Evolutionary conservation across 345 rosid species (phyloP).

Genomic region (Cochlearia excelsa): DNA sequence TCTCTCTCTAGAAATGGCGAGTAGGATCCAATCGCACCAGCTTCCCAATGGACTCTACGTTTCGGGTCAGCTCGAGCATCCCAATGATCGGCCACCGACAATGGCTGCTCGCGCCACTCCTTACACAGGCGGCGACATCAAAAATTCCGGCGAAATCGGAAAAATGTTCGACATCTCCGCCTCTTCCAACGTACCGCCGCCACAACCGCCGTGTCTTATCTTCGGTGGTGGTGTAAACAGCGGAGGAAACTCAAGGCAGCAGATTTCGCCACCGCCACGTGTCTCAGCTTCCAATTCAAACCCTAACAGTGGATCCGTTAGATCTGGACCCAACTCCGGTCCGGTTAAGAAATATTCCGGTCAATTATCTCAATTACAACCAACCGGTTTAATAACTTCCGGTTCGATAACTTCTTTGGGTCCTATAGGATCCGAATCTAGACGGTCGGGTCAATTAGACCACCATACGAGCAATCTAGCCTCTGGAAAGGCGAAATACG

Average conservation of each 20-base stretch:
- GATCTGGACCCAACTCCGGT: slow-evolving; percentile 84
- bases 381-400: slow-evolving; percentile 93
- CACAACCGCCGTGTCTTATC: slow-evolving; percentile 73
- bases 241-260: slow-evolving; percentile 40
- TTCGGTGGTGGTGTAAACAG: slow-evolving; percentile 58
- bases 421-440: slow-evolving; percentile 34
- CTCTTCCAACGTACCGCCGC: slow-evolving; percentile 62
- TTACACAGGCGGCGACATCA: slow-evolving; percentile 89
- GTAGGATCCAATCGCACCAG: slow-evolving; percentile 83
- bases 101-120: slow-evolving; percentile 75
- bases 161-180: slow-evolving; percentile 91
- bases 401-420: slow-evolving; percentile 56
- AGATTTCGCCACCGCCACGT: slow-evolving; percentile 44
- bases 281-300: slow-evolving; percentile 49
- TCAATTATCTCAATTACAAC: slow-evolving; percentile 60
- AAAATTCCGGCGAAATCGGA: slow-evolving; percentile 93
- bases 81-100: slow-evolving; percentile 70
- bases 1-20: slow-evolving; percentile 49
- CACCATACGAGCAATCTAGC: slow-evolving; percentile 34
- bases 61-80: slow-evolving; percentile 72
- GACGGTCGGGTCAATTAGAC: slow-evolving; percentile 78
- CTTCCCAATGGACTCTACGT: slow-evolving; percentile 77
- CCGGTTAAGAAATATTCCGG: slow-evolving; percentile 70
- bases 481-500: slow-evolving; percentile 58
- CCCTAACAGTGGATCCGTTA: slow-evolving; percentile 81